These are phyloP conservation scores for Lomentospora prolificans DNA, from an alignment of 2,329 filamentous ascomycete species.

Conservation along the genomic window DNA sequence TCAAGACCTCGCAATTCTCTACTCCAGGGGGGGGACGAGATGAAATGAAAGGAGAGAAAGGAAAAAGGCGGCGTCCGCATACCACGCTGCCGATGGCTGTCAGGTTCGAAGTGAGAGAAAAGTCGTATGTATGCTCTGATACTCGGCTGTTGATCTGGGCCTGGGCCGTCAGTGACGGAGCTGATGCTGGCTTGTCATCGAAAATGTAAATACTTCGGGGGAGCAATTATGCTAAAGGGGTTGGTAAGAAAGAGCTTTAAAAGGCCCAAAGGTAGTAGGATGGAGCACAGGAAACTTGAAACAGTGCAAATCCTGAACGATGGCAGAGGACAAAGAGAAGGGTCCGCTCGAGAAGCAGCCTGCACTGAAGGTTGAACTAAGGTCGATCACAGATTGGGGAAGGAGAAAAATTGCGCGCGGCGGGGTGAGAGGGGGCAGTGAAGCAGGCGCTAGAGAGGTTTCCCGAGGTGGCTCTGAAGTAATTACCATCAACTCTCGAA, in stretches of 20 bases:
- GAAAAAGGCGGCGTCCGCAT: too few relatives aligned
- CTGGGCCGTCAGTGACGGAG: not conserved
- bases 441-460: not conserved
- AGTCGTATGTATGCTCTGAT: not conserved
- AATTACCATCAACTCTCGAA: too few relatives aligned
- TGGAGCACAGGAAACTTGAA: too few relatives aligned
- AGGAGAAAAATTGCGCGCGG: constrained; percentile 4
- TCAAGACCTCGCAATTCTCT: too few relatives aligned
- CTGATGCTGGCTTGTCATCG: not conserved
- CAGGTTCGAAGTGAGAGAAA: not conserved
- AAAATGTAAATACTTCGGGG: not conserved
- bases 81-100: too few relatives aligned
- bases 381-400: not conserved
- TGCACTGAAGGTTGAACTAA: not conserved
- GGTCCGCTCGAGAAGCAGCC: not conserved
- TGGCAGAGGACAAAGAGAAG: not conserved
- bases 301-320: too few relatives aligned
- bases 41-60: too few relatives aligned
- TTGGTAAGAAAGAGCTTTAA: too few relatives aligned
- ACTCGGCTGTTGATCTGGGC: not conserved
- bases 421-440: constrained; percentile 4
- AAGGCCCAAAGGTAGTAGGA: too few relatives aligned
- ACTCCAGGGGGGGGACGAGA: too few relatives aligned
- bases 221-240: not conserved
- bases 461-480: too few relatives aligned